These are phyloP conservation scores for Microbotryum lychnidis-dioicae DNA, from an alignment of 1,284 basidiomycete genomes.

Conservation along the genomic window DNA sequence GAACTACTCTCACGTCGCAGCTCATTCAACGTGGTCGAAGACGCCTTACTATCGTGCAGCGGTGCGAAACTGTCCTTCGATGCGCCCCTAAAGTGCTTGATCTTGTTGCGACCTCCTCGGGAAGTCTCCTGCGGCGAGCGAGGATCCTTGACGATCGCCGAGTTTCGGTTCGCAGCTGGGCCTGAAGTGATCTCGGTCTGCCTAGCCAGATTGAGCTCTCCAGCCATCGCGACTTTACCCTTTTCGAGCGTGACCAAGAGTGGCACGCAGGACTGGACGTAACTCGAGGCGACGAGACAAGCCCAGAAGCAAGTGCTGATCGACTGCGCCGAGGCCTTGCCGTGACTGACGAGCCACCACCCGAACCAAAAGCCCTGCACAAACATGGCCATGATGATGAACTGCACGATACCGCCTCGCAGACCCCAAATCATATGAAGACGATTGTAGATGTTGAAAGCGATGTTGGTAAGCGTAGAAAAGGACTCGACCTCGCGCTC, in stretches of 20 bases:
- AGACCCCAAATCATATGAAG: conserved; percentile 64
- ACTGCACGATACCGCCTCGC: conserved; percentile 61
- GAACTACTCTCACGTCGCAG: background rate
- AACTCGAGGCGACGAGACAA: conserved; percentile 76
- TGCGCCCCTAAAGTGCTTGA: too few species aligned
- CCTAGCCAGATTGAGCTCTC: conserved; percentile 42
- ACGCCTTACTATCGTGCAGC: too few species aligned
- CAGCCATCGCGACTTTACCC: conserved; percentile 75
- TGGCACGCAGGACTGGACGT: conserved; percentile 76
- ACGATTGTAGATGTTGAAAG: conserved; percentile 49
- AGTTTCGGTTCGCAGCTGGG: too few species aligned
- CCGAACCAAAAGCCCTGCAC: conserved; percentile 97
- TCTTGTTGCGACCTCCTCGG: too few species aligned
- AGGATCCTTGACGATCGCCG: too few species aligned
- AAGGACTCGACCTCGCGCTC: conserved; percentile 53
- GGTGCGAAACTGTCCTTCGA: too few species aligned
- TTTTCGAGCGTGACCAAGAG: conserved; percentile 68
- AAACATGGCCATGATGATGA: conserved; percentile 82
- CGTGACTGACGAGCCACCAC: conserved; percentile 68
- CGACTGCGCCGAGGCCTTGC: conserved; percentile 58
- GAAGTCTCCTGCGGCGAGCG: too few species aligned
- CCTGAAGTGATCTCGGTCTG: background rate
- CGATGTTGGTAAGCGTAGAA: conserved; percentile 45
- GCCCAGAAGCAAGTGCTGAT: conserved; percentile 98
- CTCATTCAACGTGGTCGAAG: too few species aligned